Percentiles rank a stretch among this genome's conserved stretches.
phyloP scores from a whole-genome alignment of 2,329 filamentous ascomycete genomes.

The Cadophora luteo-olivacea region DNA sequence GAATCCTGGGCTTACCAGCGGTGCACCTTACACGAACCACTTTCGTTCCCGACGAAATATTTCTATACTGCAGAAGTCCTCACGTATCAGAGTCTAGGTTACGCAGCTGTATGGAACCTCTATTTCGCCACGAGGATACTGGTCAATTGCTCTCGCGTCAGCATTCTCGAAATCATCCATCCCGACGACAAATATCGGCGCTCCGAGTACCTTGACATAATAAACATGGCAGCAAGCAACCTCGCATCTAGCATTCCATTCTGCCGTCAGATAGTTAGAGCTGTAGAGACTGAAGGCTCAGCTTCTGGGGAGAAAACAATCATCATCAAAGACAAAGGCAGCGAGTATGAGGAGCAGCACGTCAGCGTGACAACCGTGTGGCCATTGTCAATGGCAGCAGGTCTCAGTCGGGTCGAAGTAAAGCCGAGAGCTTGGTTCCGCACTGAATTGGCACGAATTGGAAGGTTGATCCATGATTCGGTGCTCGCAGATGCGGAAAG shows the following conservation, averaged over 20 bases:
- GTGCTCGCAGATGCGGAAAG: not conserved
- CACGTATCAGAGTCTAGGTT: conserved; percentile 34
- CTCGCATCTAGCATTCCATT: conserved; percentile 25
- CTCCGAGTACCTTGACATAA: not conserved
- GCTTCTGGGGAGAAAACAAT: not conserved
- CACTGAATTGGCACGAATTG: not conserved
- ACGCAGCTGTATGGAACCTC: conserved; percentile 39
- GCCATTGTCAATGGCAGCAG: conserved; percentile 4
- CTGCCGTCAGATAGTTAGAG: not conserved
- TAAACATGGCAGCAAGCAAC: not conserved
- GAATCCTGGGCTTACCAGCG: conserved; percentile 16
- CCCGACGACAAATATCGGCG: not conserved
- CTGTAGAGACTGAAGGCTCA: not conserved
- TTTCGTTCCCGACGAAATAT: conserved; percentile 24
- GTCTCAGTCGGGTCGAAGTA: not conserved
- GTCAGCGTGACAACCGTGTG: not conserved
- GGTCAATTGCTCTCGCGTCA: conserved; percentile 36
- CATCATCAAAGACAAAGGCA: not conserved
- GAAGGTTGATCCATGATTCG: not conserved
- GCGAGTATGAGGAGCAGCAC: not conserved
- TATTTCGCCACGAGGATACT: conserved; percentile 42
- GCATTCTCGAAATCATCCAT: conserved; percentile 27
- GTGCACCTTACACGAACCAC: conserved; percentile 26
- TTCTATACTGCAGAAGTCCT: conserved; percentile 40
- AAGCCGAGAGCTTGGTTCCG: conserved; percentile 4